phyloP scores from a whole-genome alignment of 1,284 basidiomycete species.

The Cryptococcus sp. region DNA sequence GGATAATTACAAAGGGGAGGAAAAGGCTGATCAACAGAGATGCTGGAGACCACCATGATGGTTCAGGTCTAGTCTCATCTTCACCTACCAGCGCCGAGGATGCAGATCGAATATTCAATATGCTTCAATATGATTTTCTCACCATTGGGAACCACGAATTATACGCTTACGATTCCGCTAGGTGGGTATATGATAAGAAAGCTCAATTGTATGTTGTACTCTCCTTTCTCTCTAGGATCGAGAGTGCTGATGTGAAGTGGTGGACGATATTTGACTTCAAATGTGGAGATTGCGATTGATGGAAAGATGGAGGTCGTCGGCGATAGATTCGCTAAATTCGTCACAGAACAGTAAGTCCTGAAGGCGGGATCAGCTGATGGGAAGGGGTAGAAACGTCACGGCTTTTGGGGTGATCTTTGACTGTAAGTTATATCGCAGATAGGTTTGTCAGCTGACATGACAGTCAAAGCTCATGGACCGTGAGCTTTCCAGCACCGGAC shows the following conservation, averaged over 20 bases:
- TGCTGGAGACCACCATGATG: conserved; percentile 66
- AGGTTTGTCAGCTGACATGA: background rate
- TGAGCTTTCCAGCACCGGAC: conserved; percentile 10
- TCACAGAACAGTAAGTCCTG: conserved; percentile 62
- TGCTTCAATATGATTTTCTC: conserved; percentile 76
- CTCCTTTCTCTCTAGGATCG: no score
- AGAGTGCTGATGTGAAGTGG: conserved; percentile 49
- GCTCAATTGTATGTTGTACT: conserved; percentile 32
- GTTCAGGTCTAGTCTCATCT: conserved; percentile 46
- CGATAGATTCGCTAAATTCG: conserved; percentile 67
- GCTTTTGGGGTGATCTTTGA: conserved; percentile 75
- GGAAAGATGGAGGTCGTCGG: conserved; percentile 54
- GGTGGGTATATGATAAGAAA: conserved; percentile 75
- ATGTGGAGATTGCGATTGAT: conserved; percentile 72
- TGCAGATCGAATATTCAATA: conserved; percentile 69
- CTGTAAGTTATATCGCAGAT: conserved; percentile 24
- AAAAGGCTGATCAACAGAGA: conserved; percentile 20
- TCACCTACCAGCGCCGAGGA: conserved; percentile 58
- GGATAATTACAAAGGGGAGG: background rate
- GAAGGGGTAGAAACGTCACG: conserved; percentile 63
- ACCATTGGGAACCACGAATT: conserved; percentile 87
- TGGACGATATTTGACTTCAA: conserved; percentile 75
- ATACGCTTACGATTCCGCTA: conserved; percentile 69
- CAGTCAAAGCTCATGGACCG: conserved; percentile 40
- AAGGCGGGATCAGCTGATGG: background rate